A percentile compares a stretch with the other conserved stretches of the same genome.
phyloP scores from a whole-genome alignment of 352 stramenopile species.

The Phytophthora pini region DNA sequence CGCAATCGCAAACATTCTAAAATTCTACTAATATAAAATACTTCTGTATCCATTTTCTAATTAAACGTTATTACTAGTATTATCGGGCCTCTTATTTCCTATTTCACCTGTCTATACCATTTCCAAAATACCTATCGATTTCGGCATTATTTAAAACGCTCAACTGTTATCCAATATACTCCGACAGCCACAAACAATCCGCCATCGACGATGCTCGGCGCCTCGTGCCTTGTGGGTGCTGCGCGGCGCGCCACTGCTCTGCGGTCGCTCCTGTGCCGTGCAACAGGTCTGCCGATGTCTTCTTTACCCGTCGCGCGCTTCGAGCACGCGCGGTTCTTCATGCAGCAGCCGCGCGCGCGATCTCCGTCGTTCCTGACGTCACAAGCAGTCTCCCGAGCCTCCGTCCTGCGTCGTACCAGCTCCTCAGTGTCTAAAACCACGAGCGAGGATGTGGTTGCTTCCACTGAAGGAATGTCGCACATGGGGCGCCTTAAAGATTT shows the following conservation, averaged over 20 bases:
- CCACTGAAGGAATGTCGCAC: constrained; percentile 36
- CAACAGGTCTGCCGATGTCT: background rate
- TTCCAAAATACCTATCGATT: background rate
- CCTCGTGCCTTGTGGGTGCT: constrained; percentile 18
- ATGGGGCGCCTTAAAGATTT: constrained; percentile 75
- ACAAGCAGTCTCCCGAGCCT: background rate
- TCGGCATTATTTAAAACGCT: background rate
- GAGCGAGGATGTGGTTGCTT: background rate
- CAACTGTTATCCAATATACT: constrained; percentile 3
- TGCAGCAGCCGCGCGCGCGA: constrained; percentile 20
- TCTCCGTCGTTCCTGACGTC: constrained; percentile 19
- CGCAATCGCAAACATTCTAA: constrained; percentile 1
- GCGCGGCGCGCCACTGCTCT: background rate
- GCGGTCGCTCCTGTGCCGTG: background rate
- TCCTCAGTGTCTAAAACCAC: constrained; percentile 34
- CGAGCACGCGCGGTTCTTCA: constrained; percentile 12
- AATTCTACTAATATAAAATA: constrained; percentile 2
- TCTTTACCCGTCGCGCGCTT: constrained; percentile 4
- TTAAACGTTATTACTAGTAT: too few species aligned
- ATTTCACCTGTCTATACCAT: background rate
- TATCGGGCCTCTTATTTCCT: background rate
- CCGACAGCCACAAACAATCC: constrained; percentile 24
- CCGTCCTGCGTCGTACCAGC: constrained; percentile 20
- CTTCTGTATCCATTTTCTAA: background rate
- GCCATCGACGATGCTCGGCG: constrained; percentile 17